Percentiles rank a stretch among this genome's conserved stretches.
Conservation (phyloP, 2,329 filamentous ascomycete genomes). For the Colletotrichum sp. region DNA sequence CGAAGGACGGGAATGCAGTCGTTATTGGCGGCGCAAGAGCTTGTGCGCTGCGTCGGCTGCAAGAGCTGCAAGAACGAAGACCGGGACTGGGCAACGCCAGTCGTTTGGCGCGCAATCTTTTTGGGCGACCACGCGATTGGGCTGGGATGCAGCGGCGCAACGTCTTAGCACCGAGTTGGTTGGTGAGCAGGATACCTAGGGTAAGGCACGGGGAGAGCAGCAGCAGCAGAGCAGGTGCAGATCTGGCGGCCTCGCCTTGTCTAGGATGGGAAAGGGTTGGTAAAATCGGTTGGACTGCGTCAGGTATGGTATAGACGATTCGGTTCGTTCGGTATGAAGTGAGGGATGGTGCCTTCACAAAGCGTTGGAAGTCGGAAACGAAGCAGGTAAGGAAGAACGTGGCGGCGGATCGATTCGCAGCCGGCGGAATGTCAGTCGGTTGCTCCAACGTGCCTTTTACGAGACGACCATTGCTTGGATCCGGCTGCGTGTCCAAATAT, state of each 20-base stretch:
- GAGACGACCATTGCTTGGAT: slow-evolving; percentile 3
- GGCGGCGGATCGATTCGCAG: slow-evolving; percentile 12
- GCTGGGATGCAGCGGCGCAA: slow-evolving; percentile 7
- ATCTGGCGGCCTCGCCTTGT: neutral
- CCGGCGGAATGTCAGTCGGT: slow-evolving; percentile 7
- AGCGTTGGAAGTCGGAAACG: neutral
- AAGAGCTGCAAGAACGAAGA: neutral
- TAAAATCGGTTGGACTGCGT: neutral
- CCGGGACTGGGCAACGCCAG: neutral
- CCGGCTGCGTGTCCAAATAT: neutral
- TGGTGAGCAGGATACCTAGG: neutral
- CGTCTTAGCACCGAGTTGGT: neutral
- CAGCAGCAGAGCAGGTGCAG: neutral
- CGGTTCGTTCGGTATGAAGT: neutral
- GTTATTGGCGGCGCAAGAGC: slow-evolving; percentile 18
- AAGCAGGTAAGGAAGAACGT: neutral
- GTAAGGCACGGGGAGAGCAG: neutral
- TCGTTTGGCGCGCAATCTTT: slow-evolving; percentile 5
- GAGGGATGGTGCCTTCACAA: neutral
- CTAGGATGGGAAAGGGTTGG: neutral
- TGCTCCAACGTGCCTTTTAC: neutral
- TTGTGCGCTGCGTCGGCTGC: slow-evolving; percentile 5
- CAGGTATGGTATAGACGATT: neutral
- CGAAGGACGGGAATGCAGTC: slow-evolving; percentile 13
- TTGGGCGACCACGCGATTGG: slow-evolving; percentile 3